These are phyloP conservation scores for Talaromyces ruber DNA, from an alignment of 495 filamentous ascomycete species.

Conservation along the genomic window DNA sequence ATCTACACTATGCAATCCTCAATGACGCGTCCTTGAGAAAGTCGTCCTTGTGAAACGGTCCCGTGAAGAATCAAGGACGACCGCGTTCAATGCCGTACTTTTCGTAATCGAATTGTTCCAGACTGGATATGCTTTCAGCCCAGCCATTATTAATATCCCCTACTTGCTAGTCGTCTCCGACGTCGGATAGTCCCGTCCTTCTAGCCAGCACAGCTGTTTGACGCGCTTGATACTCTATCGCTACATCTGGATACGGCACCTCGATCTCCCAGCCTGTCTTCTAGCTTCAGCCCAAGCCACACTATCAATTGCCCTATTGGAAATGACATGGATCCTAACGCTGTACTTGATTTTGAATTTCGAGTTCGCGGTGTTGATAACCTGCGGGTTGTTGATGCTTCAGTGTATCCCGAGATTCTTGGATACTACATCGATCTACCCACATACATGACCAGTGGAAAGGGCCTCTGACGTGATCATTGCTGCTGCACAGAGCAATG, in stretches of 20 bases:
- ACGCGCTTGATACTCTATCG: constrained; percentile 15
- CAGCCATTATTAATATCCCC: constrained; percentile 26
- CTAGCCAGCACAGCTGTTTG: constrained; percentile 24
- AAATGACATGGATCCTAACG: constrained; percentile 17
- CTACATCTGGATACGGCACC: constrained; percentile 29
- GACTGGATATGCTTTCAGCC: constrained; percentile 22
- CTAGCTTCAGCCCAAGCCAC: constrained; percentile 33
- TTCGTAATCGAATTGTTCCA: constrained; percentile 22
- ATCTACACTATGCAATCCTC: constrained; percentile 4
- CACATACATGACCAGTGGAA: constrained; percentile 54
- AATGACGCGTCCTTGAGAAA: constrained; percentile 2
- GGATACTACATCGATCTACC: constrained; percentile 49
- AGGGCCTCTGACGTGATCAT: constrained; percentile 57
- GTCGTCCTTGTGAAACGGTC: background rate
- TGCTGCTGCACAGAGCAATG: too few species aligned
- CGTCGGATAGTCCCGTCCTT: constrained; percentile 13
- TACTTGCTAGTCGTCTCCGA: constrained; percentile 15
- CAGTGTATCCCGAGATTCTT: constrained; percentile 33
- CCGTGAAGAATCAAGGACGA: constrained; percentile 4
- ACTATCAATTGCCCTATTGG: constrained; percentile 49
- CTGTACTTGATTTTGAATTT: constrained; percentile 51
- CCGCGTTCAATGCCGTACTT: constrained; percentile 17
- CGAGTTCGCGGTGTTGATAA: constrained; percentile 47
- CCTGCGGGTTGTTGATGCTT: constrained; percentile 55
- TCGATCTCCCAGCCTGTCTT: constrained; percentile 31